Base-by-base conservation (phyloP, 1,284 basidiomycete species). In the Omphalotus olearius region DNA sequence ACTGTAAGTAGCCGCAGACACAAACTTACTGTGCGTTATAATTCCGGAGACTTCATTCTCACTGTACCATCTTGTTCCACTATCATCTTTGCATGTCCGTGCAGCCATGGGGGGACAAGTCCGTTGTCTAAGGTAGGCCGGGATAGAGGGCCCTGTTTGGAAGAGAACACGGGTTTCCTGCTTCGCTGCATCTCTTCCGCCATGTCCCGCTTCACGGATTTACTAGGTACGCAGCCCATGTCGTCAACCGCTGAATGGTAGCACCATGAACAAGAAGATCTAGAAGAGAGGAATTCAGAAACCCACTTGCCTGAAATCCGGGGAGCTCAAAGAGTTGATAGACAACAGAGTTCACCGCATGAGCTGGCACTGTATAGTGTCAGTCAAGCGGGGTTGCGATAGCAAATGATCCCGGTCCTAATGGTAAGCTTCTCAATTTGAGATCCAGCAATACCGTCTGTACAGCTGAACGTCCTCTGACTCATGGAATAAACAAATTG, bases 171-270 rank as follows among this genome's bases (percentile, higher is more conserved):
- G 6, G 23, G 10, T 9, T 14, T 48, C 45, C n/a, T 33, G 23
- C 40, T 26, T 36, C 37, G 45, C 37, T 37, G 43, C 9, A 50
- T 13, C 16, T 52, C 48, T 16, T 47, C 42, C 16, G 17, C 13
- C 47, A 54, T 51, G 26, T 52, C 50, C 30, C 41, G 35, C 20
- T 45, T 56, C 9, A 57, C 56, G 45, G 68, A 65, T 60, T 74
- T 76, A 64, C 74, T 76, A 23, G 72, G 69, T 52, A 72, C 70
- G 59, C 73, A 75, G 45, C 73, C 74, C 73, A 75, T 66, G 11
- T 14, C n/a, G n/a, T n/a, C n/a, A n/a, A n/a, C 20, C 33, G 4
- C 25, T 41, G 23, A 23, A 17, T 25, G 13, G 9, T 3, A 13
- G 25, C 7, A 26, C 14, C 2, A 9, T 23, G 9, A 11, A 47